Evolutionary conservation across 768 basidiomycete genomes (phyloP).

Genomic region (Mycena chlorophos): DNA sequence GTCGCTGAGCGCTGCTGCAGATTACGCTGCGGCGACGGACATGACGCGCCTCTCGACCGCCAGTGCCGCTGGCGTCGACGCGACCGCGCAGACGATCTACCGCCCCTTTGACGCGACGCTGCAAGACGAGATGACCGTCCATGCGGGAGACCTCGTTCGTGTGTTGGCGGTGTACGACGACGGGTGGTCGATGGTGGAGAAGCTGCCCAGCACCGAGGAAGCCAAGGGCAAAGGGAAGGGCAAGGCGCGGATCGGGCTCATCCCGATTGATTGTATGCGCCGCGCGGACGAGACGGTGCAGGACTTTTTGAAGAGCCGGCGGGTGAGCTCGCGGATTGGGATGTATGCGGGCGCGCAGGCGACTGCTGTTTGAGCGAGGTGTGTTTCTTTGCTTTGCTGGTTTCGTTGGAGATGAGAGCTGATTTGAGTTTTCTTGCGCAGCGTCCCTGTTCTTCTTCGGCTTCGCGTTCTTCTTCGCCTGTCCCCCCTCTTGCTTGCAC

Average conservation of each 20-base stretch:
- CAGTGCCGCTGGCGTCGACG: no score
- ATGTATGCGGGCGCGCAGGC: no score
- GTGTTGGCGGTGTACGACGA: slow-evolving; percentile 62
- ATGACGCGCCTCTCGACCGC: no score
- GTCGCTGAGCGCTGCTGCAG: slow-evolving; percentile 24
- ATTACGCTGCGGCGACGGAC: no score
- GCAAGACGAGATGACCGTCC: slow-evolving; percentile 59
- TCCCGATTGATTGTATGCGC: slow-evolving; percentile 71
- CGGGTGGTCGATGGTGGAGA: slow-evolving; percentile 69
- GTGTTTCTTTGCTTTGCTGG: no score
- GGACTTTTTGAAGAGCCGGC: slow-evolving; percentile 49
- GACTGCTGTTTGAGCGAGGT: no score
- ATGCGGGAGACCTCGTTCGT: slow-evolving; percentile 51
- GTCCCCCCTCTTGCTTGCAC: no score
- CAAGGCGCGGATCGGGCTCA: slow-evolving; percentile 44
- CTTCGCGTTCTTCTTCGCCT: no score
- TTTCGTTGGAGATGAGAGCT: no score
- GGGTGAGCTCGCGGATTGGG: slow-evolving; percentile 45
- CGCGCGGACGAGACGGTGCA: slow-evolving; percentile 46
- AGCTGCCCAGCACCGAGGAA: slow-evolving; percentile 24
- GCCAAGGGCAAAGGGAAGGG: slow-evolving; percentile 30
- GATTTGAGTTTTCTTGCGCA: no score
- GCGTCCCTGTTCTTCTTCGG: no score
- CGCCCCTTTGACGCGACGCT: slow-evolving; percentile 58
- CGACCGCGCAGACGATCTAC: slow-evolving; percentile 49